phyloP scores from a whole-genome alignment of 2,329 filamentous ascomycete genomes.

The Fonsecaea pedrosoi region DNA sequence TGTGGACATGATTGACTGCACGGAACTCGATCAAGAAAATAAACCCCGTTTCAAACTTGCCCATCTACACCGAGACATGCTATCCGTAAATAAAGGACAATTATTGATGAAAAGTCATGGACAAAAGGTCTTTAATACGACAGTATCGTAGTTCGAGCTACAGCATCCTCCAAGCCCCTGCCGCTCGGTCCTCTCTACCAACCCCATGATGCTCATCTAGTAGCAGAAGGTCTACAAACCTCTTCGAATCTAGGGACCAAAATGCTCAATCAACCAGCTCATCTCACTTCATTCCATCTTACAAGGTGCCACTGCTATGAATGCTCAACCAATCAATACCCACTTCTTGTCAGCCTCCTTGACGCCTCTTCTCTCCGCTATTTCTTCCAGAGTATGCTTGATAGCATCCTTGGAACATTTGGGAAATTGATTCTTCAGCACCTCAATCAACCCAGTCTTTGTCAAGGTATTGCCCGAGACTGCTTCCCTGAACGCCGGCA shows the following conservation, averaged over 20 bases:
- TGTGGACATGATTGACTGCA: too few species aligned
- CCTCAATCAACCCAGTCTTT: slow-evolving; percentile 76
- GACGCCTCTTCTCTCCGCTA: slow-evolving; percentile 69
- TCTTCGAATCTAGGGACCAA: neutral
- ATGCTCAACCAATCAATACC: slow-evolving; percentile 50
- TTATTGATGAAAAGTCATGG: neutral
- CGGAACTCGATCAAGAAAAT: too few species aligned
- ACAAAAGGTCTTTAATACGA: neutral
- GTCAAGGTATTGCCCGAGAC: slow-evolving; percentile 74
- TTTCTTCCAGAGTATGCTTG: slow-evolving; percentile 70
- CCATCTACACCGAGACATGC: too few species aligned
- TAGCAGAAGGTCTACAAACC: too few species aligned
- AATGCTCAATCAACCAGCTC: neutral
- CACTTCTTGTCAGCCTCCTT: slow-evolving; percentile 71
- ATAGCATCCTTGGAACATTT: slow-evolving; percentile 73
- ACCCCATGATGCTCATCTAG: too few species aligned
- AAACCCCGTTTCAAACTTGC: too few species aligned
- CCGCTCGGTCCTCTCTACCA: neutral
- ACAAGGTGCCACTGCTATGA: neutral
- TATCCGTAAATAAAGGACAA: too few species aligned
- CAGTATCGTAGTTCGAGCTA: neutral
- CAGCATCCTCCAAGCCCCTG: neutral
- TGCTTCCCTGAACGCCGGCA: slow-evolving; percentile 71
- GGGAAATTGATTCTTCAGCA: slow-evolving; percentile 76
- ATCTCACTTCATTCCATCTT: neutral